Evolutionary conservation across 441 rosid genomes (phyloP), one percentile per base, ranked within the genome.

Genomic region (Pelargonium cotyledonis): DNA sequence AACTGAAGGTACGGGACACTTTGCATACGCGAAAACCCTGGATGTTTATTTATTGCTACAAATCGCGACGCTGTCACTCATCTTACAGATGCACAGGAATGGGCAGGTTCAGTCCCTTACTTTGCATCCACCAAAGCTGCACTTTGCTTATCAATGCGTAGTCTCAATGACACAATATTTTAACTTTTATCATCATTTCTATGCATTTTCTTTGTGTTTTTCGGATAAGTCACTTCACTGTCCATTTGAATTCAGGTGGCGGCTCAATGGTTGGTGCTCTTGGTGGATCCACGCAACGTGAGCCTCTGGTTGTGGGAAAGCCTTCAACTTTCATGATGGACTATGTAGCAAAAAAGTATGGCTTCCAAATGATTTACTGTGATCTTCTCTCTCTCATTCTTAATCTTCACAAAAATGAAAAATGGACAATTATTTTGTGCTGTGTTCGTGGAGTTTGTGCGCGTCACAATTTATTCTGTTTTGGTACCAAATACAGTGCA

Each of bases 311-410:
- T 5, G 91, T 86, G 29, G 94, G 94, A 72, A 88, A 88, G 78
- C 94, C 94, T 38, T 88, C 94, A 47, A 88, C 94, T 65, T 88
- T 88, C 70, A 88, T 88, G 94, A 88, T 88, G 94, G 94, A 88
- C 79, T 88, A 88, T 76, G 65, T 91, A 53, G 87, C 97, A 53
- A 78, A 89, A 75, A 79, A 94, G 99, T 94, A 87, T 43, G 85
- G 21, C 57, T 71, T 31, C 72, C 31, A 35, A 57, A 21, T 38
- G 15, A 6, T 51, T 16, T 75, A 6, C 21, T 16, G 11, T 15
- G 2, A 26, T 26, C 29, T 16, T 53, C 60, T n/a, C 60, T 53
- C 38, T 31, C 38, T 31, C 38, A 0, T 31, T 5, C 38, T 31
- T 31, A 31, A 31, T 66, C 6, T 16, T 65, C 55, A 15, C 47